Conservation (phyloP, 306 rosid species). For the Citrullus colocynthis region DNA sequence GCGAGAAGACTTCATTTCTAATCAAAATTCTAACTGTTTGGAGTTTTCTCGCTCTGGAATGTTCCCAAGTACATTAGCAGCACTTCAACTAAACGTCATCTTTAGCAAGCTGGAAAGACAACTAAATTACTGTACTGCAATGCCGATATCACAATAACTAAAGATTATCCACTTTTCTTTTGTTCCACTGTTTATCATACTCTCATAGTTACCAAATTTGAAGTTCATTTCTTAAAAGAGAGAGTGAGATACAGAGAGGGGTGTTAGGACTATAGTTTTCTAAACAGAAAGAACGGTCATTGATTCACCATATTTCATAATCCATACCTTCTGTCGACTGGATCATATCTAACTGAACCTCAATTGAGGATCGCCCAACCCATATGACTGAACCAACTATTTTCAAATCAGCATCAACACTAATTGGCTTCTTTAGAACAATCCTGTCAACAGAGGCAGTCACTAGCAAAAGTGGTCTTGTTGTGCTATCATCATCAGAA, state of each 20-base stretch:
- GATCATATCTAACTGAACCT: conserved; percentile 69
- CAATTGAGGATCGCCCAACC: conserved; percentile 93
- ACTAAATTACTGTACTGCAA: background rate
- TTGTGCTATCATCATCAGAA: conserved; percentile 58
- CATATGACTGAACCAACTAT: conserved; percentile 86
- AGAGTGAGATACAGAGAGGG: background rate
- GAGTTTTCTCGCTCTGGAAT: background rate
- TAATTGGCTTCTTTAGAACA: conserved; percentile 71
- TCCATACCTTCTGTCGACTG: conserved; percentile 47
- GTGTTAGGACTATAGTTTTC: background rate
- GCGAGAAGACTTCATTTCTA: background rate
- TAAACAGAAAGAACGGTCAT: background rate
- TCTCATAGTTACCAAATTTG: background rate
- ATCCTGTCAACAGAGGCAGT: conserved; percentile 95
- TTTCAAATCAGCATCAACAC: conserved; percentile 65
- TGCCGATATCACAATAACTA: background rate
- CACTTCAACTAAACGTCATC: background rate
- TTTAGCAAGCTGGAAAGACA: background rate
- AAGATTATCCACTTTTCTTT: background rate
- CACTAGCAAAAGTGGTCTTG: conserved; percentile 79
- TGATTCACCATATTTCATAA: background rate
- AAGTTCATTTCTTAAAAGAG: background rate
- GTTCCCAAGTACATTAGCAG: background rate
- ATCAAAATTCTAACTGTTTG: background rate
- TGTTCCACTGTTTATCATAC: background rate